These are phyloP conservation scores for Yarrowia keelungensis DNA, from an alignment of 805 yeast species.

Conservation along the genomic window DNA sequence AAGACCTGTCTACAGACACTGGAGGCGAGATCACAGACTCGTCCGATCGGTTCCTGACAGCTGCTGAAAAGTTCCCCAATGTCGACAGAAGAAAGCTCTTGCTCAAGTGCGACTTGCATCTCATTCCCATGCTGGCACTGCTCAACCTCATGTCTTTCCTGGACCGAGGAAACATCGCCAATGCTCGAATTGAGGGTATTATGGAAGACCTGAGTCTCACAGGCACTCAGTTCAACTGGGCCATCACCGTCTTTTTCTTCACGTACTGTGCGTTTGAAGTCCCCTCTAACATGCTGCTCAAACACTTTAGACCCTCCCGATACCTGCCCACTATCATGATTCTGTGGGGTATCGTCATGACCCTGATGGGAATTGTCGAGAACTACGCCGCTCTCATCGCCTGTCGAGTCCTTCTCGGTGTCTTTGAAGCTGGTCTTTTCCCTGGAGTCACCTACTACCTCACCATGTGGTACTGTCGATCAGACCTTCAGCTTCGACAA, in stretches of 20 bases:
- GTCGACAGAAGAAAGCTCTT: conserved; percentile 41
- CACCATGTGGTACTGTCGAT: conserved; percentile 50
- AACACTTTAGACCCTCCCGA: conserved; percentile 51
- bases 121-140: conserved; percentile 57
- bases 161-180: conserved; percentile 62
- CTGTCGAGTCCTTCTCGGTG: conserved; percentile 54
- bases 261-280: conserved; percentile 46
- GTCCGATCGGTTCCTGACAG: neutral
- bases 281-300: conserved; percentile 43
- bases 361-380: conserved; percentile 50
- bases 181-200: conserved; percentile 61
- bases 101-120: conserved; percentile 54
- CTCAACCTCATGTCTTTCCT: conserved; percentile 59
- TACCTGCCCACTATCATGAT: conserved; percentile 50
- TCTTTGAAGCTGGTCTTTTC: conserved; percentile 55
- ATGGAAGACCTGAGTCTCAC: conserved; percentile 52
- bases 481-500: conserved; percentile 52
- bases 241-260: conserved; percentile 54
- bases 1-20: too few relatives aligned
- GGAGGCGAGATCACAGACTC: conserved; percentile 1
- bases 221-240: conserved; percentile 49
- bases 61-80: conserved; percentile 40
- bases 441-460: conserved; percentile 53
- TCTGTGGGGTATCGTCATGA: conserved; percentile 51
- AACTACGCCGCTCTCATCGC: conserved; percentile 49